Evolutionary conservation across 2,329 filamentous ascomycete species (phyloP), one percentile per base, ranked within the genome.

Genomic region (Cytospora piceicola): DNA sequence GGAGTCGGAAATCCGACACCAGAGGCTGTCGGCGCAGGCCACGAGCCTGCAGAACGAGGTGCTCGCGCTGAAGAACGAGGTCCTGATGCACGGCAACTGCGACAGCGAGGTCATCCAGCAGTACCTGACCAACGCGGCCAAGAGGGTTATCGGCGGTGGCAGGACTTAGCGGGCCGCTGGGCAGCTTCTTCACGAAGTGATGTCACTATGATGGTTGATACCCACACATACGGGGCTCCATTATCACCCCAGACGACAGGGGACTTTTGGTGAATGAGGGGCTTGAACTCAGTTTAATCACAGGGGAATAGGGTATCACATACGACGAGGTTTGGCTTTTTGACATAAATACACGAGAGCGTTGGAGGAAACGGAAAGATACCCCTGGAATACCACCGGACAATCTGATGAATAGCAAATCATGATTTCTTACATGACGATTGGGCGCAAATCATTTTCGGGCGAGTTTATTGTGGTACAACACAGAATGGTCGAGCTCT

Each of bases 21-120:
- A 67, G 4, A 52, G 54, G 14, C 70, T 77, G 9, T 32, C 67
- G 29, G 70, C 66, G 2, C 63, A 70, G 42, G 72, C 67, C 2
- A 22, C 65, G 17, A 55, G 61, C 15, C 71, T 77, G 17, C 65
- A 63, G n/a, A 70, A 74, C 27, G 74, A 77, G 65, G 70, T 76
- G 9, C 69, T 74, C 12, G 30, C 22, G 24, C 70, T 77, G 56
- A 76, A 75, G 58, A 69, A 70, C 53, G 70, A 75, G 67, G 60
- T 77, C 2, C 65, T 77, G 20, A 42, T 62, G 15, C 75, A 77
- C 60, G 71, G 68, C 52, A 63, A 68, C 29, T 77, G 75, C 58
- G 67, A 68, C 9, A 73, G 71, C 65, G 65, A 59, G 3, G 65
- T 72, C 17, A 76, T 77, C 52, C 65, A 70, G 39, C 69, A 71